Evolutionary conservation across 768 basidiomycete genomes (phyloP), one percentile per base, ranked within the genome.

Genomic region (Lactarius akahatsu): DNA sequence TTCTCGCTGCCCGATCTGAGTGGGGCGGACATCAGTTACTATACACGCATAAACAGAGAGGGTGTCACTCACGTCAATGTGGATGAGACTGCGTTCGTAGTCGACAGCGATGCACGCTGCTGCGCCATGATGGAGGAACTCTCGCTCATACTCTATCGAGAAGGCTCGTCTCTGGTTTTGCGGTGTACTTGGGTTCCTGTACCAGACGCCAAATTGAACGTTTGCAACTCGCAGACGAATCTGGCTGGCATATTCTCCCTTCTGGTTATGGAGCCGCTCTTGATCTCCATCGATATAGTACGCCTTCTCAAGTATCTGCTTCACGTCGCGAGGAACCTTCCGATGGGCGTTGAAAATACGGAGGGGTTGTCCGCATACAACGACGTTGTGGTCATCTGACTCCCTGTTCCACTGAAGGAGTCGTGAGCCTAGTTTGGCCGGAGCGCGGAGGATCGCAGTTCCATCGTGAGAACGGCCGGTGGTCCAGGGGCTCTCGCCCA

Each of bases 141-240:
- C 77, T 47, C 80, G 76, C 62, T 89, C 83, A 82, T 86, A 91
- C 75, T 93, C 92, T 4, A 86, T 77, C 0, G 90, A 92, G 73
- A 89, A 93, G 3, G 65, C 71, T 3, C 71, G 74, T 11, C 68
- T 65, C 61, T 58, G 73, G 72, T 54, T 67, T 26, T 65, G 66
- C 62, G 47, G 64, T 40, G 65, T 62, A 55, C 66, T 56, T 16
- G 71, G 60, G 5, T 66, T 62, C 28, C 80, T 78, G 71, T 83
- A 85, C 72, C 83, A 83, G 38, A 82, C 69, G 30, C 91, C 91
- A 67, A 92, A 86, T 74, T 92, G 91, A 45, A 92, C 77, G 11
- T 78, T 77, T 63, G 83, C 80, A 15, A 92, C 78, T 36, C 86
- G 84, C 28, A 91, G 76, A 13, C 77, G 78, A 50, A 67, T 52